phyloP scores from a whole-genome alignment of 2,329 filamentous ascomycete genomes.

The Rhinocladiella mackenziei region DNA sequence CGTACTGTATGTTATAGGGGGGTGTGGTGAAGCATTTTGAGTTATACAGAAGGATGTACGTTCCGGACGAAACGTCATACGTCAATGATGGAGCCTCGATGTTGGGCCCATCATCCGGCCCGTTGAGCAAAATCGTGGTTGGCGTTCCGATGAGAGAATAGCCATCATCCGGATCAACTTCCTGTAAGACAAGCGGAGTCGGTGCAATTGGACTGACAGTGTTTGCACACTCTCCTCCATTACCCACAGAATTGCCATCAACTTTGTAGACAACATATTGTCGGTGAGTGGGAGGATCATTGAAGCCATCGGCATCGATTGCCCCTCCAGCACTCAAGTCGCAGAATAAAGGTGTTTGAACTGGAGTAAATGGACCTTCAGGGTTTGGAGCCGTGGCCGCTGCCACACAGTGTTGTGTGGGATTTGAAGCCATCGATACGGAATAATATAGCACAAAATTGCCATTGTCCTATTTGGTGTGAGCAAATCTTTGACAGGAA shows the following conservation, averaged over 20 bases:
- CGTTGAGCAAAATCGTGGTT: conserved; percentile 57
- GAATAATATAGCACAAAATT: conserved; percentile 53
- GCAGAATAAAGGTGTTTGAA: conserved; percentile 50
- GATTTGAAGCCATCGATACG: conserved; percentile 43
- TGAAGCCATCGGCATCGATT: conserved; percentile 60
- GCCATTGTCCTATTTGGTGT: conserved; percentile 33
- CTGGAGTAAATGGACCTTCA: conserved; percentile 52
- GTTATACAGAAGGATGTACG: conserved; percentile 57
- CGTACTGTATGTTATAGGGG: conserved; percentile 53
- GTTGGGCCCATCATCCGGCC: conserved; percentile 58
- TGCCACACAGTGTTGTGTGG: conserved; percentile 55
- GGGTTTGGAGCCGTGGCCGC: conserved; percentile 49
- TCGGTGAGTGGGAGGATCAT: conserved; percentile 49
- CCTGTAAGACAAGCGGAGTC: conserved; percentile 42
- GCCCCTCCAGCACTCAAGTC: conserved; percentile 52
- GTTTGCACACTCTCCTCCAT: conserved; percentile 46
- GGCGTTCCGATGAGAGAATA: conserved; percentile 51
- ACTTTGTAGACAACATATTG: conserved; percentile 63
- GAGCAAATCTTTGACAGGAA: conserved; percentile 53
- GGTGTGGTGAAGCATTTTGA: conserved; percentile 49
- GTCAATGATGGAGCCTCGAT: conserved; percentile 60
- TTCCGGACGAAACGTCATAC: conserved; percentile 34
- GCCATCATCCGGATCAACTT: conserved; percentile 43
- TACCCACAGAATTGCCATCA: conserved; percentile 57
- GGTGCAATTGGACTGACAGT: conserved; percentile 37